A percentile compares a stretch with the other conserved stretches of the same genome.
These are phyloP conservation scores for Pestalotiopsis sp. DNA, from an alignment of 2,329 filamentous ascomycete genomes.

Conservation along the genomic window DNA sequence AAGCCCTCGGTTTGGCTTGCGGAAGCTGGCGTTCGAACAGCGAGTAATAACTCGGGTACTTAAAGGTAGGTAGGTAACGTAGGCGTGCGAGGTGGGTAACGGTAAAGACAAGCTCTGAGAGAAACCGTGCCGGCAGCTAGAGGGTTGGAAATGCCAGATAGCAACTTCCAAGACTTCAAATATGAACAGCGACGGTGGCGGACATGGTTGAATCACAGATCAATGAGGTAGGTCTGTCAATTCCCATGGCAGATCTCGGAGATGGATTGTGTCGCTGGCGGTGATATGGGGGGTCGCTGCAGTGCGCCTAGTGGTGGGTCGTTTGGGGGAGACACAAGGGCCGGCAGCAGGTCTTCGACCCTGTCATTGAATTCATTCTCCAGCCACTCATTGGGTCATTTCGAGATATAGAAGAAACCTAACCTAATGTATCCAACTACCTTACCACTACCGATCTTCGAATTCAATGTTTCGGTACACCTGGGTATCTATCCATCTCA, in stretches of 20 bases:
- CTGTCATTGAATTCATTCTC: slow-evolving; percentile 12
- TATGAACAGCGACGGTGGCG: not conserved
- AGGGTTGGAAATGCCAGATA: not conserved
- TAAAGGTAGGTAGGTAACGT: not conserved
- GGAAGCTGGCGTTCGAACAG: not conserved
- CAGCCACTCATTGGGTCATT: slow-evolving; percentile 2
- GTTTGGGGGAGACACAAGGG: slow-evolving; percentile 7
- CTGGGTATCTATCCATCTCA: no score
- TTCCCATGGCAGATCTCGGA: slow-evolving; percentile 3
- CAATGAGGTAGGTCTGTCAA: not conserved
- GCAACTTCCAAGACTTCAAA: not conserved
- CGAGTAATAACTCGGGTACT: not conserved
- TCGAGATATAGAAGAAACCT: not conserved
- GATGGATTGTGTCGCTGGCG: slow-evolving; percentile 3
- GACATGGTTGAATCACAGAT: not conserved
- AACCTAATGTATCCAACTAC: not conserved
- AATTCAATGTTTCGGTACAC: no score
- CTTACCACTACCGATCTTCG: no score
- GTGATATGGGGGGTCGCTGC: slow-evolving; percentile 4
- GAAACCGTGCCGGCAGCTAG: not conserved
- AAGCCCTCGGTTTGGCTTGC: slow-evolving; percentile 1
- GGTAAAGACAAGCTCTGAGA: not conserved
- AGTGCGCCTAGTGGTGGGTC: slow-evolving; percentile 8
- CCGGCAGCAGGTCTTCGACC: slow-evolving; percentile 12
- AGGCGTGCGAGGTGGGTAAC: not conserved